Evolutionary conservation across 805 yeast species (phyloP).

Genomic region (Schwanniomyces occidentalis): DNA sequence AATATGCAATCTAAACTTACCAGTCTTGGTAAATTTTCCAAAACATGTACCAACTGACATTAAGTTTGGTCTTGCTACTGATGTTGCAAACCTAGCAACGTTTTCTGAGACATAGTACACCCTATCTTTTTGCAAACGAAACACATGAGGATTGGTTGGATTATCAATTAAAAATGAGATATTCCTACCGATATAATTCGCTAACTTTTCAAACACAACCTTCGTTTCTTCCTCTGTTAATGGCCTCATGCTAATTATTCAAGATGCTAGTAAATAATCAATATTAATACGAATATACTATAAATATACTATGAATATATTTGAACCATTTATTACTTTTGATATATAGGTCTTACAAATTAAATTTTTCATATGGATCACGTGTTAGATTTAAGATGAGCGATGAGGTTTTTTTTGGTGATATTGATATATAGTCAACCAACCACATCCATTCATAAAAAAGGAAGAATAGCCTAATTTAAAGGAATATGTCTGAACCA

Average conservation of each 20-base stretch:
- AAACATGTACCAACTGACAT: conserved; percentile 93
- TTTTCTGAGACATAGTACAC: conserved; percentile 89
- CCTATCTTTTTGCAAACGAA: conserved; percentile 93
- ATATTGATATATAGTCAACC: no score
- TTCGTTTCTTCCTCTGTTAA: conserved; percentile 96
- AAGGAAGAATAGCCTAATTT: no score
- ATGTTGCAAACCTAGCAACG: conserved; percentile 84
- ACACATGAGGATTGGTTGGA: conserved; percentile 85
- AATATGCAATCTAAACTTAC: conserved; percentile 91
- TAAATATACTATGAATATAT: no score
- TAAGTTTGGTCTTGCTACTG: conserved; percentile 82
- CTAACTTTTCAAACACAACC: conserved; percentile 92
- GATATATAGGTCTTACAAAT: no score
- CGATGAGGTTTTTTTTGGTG: conserved; percentile 6
- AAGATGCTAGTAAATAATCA: neutral
- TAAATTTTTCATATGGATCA: conserved; percentile 6
- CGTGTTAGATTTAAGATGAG: conserved; percentile 6
- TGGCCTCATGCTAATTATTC: conserved; percentile 66
- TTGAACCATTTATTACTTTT: no score
- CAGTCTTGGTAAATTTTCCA: conserved; percentile 97
- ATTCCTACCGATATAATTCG: conserved; percentile 95
- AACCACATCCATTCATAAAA: no score
- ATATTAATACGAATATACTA: no score
- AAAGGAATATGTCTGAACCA: conserved; percentile 8
- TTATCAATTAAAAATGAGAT: conserved; percentile 85